Percentiles rank a stretch among this genome's conserved stretches.
These are phyloP conservation scores for Russula griseocarnosa DNA, from an alignment of 768 basidiomycete genomes.

Conservation along the genomic window DNA sequence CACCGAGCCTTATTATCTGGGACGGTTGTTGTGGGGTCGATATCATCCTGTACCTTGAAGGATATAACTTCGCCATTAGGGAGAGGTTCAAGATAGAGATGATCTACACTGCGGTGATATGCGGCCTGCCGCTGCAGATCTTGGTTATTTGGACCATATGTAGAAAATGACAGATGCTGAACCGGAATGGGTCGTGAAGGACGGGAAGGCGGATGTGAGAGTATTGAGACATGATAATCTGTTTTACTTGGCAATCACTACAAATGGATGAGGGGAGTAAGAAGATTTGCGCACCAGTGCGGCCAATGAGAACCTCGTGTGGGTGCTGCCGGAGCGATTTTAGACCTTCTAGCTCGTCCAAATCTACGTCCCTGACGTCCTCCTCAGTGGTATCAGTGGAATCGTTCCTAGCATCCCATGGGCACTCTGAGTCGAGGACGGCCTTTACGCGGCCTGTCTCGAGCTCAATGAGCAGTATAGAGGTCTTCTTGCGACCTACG, in stretches of 20 bases:
- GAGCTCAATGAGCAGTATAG: conserved; percentile 66
- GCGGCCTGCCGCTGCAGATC: conserved; percentile 66
- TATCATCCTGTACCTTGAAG: conserved; percentile 48
- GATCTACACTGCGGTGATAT: conserved; percentile 75
- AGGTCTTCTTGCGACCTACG: conserved; percentile 88
- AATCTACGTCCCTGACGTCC: conserved; percentile 43
- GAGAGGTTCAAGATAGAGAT: conserved; percentile 74
- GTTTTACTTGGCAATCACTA: conserved; percentile 2
- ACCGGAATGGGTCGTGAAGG: conserved; percentile 42
- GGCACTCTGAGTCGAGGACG: conserved; percentile 70
- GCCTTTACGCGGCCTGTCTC: conserved; percentile 79
- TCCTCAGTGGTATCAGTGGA: conserved; percentile 43
- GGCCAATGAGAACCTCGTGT: conserved; percentile 57
- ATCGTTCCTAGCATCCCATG: conserved; percentile 66
- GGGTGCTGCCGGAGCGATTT: conserved; percentile 37
- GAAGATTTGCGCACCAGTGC: conserved; percentile 49
- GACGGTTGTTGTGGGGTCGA: conserved; percentile 33
- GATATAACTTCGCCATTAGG: conserved; percentile 76
- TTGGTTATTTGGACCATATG: conserved; percentile 89
- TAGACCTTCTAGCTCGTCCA: conserved; percentile 58
- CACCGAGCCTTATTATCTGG: conserved; percentile 48
- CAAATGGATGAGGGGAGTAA: conserved; percentile 22
- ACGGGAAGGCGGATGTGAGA: conserved; percentile 47
- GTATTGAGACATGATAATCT: conserved; percentile 91
- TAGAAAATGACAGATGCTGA: conserved; percentile 86